Evolutionary conservation across 2,329 filamentous ascomycete species (phyloP), one percentile per base, ranked within the genome.

Genomic region (Aureobasidium pullulans): DNA sequence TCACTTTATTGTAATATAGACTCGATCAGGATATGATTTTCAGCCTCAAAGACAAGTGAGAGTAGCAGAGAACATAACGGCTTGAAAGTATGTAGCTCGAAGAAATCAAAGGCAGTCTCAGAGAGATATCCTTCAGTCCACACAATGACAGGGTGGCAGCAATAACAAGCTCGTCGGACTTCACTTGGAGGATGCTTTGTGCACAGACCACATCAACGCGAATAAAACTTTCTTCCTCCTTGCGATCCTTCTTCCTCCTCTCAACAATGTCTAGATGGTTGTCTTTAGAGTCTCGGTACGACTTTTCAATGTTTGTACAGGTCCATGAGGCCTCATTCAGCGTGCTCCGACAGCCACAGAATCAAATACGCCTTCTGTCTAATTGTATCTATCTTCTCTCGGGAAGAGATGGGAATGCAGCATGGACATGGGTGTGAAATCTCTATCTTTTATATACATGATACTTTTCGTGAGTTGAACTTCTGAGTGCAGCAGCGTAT

Each of bases 201-300:
- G 48, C 48, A 52, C 48, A 31, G 48, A 52, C 48, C 50, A 54
- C 23, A 23, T 11, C 16, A 11, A 10, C 3, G 31, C 37, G 40
- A 54, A 31, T 29, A 54, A 54, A 54, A 43, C 37, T 52, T 36
- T 52, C 48, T 28, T 40, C 36, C 28, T 37, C 50, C 19, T 36
- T 36, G 48, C 5, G 32, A 70, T 71, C 74, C 74, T 73, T 73
- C 79, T 79, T 73, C 72, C 75, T 75, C 72, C 69, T 71, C 73
- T 75, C 77, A 43, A 81, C 80, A 93, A 89, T 90, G 86, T 90
- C 84, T 84, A 80, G 39, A 37, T 72, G 90, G 87, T 88, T 87
- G 84, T 89, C 89, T 89, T 93, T 97, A 97, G 94, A 99, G 94
- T 99, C 94, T 95, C 93, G 92, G 88, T 88, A 85, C 85, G 85